Evolutionary conservation across 768 basidiomycete species (phyloP).

Genomic region (Tulasnella sp.): DNA sequence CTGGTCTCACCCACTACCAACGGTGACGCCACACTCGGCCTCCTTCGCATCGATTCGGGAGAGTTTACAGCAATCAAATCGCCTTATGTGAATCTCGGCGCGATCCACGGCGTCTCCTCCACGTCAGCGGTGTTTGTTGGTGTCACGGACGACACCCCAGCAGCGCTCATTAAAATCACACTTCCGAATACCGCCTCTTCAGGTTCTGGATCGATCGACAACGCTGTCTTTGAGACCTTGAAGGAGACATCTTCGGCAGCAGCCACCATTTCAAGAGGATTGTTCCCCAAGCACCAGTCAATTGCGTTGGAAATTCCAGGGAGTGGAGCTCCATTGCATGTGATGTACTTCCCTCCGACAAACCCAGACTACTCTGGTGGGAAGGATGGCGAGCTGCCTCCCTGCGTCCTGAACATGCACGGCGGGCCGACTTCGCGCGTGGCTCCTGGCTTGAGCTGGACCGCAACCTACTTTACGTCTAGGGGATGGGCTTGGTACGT

Average conservation of each 20-base stretch:
- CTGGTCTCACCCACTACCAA: constrained; percentile 44
- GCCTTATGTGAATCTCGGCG: constrained; percentile 28
- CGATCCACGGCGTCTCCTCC: constrained; percentile 26
- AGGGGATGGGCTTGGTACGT: constrained; percentile 70
- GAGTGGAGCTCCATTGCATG: constrained; percentile 47
- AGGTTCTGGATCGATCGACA: background rate
- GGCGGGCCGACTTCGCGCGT: constrained; percentile 63
- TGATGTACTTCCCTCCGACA: constrained; percentile 61
- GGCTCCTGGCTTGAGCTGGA: constrained; percentile 49
- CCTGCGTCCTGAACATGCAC: constrained; percentile 60
- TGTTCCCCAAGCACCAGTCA: constrained; percentile 19
- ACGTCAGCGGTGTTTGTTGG: constrained; percentile 32
- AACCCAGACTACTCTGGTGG: constrained; percentile 57
- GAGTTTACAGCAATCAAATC: constrained; percentile 26
- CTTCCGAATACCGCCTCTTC: constrained; percentile 3
- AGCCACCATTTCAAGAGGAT: background rate
- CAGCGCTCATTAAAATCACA: constrained; percentile 29
- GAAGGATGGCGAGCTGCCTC: constrained; percentile 55
- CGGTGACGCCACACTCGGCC: constrained; percentile 42
- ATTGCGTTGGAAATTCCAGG: constrained; percentile 7
- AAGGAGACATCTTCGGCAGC: constrained; percentile 20
- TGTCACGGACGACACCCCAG: constrained; percentile 26
- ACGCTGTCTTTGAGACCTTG: constrained; percentile 23
- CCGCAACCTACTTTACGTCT: constrained; percentile 62
- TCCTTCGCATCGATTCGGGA: constrained; percentile 39